Conservation (phyloP, 2,329 filamentous ascomycete species). For the Pseudogymnoascus pannorum region DNA sequence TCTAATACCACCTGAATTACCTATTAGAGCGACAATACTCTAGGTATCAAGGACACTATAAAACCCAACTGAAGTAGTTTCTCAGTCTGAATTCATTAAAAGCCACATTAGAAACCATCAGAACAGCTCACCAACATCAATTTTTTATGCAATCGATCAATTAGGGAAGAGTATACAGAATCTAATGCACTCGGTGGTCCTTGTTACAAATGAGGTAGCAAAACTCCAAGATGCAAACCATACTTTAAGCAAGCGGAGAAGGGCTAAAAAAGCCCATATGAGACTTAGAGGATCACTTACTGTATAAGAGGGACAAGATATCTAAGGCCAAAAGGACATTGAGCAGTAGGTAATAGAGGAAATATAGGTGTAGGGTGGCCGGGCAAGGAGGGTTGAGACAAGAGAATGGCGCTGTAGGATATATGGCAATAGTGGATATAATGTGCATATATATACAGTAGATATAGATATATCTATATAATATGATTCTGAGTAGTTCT, state of each 20-base stretch:
- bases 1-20: background rate
- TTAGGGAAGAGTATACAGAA: background rate
- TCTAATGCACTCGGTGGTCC: background rate
- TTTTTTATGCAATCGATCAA: background rate
- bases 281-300: background rate
- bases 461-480: background rate
- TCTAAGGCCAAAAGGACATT: background rate
- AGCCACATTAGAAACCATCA: background rate
- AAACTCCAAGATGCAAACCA: background rate
- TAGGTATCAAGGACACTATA: background rate
- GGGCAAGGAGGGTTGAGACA: background rate
- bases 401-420: background rate
- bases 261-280: background rate
- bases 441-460: background rate
- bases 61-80: background rate
- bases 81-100: background rate
- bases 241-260: slow-evolving; percentile 1
- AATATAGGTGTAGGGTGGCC: background rate
- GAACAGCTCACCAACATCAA: background rate
- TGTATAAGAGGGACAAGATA: slow-evolving; percentile 3
- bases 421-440: background rate
- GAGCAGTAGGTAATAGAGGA: background rate
- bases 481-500: background rate
- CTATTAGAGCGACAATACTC: background rate
- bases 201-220: background rate